Conservation (phyloP, 129 eudicot species). For the Saussurea involucrata region DNA sequence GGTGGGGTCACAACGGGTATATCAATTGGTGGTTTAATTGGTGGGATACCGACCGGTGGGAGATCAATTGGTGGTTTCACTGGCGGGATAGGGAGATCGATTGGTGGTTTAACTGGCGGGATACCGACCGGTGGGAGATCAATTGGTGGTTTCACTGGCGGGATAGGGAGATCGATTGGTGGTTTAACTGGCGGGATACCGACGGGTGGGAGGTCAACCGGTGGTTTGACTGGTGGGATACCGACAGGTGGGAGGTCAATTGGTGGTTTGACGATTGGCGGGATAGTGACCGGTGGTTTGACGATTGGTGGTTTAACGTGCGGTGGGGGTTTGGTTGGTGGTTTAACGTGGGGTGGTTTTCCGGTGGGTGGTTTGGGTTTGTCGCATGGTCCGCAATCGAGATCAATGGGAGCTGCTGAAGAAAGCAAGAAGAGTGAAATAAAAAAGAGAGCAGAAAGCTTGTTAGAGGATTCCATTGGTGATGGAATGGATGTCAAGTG, state of each 20-base stretch:
- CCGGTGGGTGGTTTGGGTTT: constrained; percentile 23
- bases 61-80: background rate
- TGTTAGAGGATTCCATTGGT: constrained; percentile 44
- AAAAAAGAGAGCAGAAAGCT: constrained; percentile 59
- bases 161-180: constrained; percentile 11
- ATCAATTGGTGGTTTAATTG: background rate
- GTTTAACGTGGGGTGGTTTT: constrained; percentile 12
- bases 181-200: background rate
- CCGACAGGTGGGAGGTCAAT: background rate
- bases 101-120: constrained; percentile 2
- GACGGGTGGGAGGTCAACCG: background rate
- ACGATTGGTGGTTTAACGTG: background rate
- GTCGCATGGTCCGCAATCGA: constrained; percentile 52
- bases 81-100: background rate
- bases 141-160: background rate
- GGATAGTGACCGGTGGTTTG: background rate
- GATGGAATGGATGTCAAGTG: constrained; percentile 6
- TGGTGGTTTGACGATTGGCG: background rate
- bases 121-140: background rate
- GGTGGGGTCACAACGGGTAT: constrained; percentile 23
- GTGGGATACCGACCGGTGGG: background rate
- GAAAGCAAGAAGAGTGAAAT: constrained; percentile 58
- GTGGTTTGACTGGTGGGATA: background rate
- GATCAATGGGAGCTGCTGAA: constrained; percentile 42
- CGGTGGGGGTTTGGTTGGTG: background rate